phyloP scores from a whole-genome alignment of 2,329 filamentous ascomycete species.

The Aspergillus sp. region DNA sequence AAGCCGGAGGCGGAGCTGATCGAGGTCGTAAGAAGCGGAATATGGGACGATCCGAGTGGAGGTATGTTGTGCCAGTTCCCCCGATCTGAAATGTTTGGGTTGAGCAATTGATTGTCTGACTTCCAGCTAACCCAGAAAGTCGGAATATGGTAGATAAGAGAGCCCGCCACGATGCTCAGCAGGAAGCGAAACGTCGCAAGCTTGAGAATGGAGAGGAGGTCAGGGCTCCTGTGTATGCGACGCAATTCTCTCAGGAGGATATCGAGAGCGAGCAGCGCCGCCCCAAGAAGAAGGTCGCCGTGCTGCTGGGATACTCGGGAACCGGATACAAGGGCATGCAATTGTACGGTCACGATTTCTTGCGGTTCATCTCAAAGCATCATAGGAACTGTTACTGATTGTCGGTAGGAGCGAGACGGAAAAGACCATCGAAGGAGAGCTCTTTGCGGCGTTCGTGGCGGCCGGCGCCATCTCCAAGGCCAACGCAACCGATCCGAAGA shows the following conservation, averaged over 20 bases:
- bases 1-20: slow-evolving; percentile 33
- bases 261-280: slow-evolving; percentile 82
- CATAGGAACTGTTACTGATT: slow-evolving; percentile 6
- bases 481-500: slow-evolving; percentile 95
- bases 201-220: slow-evolving; percentile 49
- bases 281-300: slow-evolving; percentile 94
- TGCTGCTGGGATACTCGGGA: slow-evolving; percentile 92
- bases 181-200: slow-evolving; percentile 58
- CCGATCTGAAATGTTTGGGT: background rate
- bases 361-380: background rate
- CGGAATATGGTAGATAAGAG: slow-evolving; percentile 55
- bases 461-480: slow-evolving; percentile 94
- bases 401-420: slow-evolving; percentile 57
- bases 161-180: slow-evolving; percentile 52
- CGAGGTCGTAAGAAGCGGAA: slow-evolving; percentile 62
- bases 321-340: slow-evolving; percentile 98
- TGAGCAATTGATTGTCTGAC: slow-evolving; percentile 7
- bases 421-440: slow-evolving; percentile 93
- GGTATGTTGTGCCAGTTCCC: slow-evolving; percentile 48
- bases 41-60: slow-evolving; percentile 67
- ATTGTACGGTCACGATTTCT: slow-evolving; percentile 49
- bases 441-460: slow-evolving; percentile 87
- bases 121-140: slow-evolving; percentile 54
- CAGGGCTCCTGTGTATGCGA: slow-evolving; percentile 54
- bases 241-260: slow-evolving; percentile 71